Percentiles rank a stretch among this genome's conserved stretches.
phyloP scores from a whole-genome alignment of 164 flowering plant species.

The Vitis rotundifolia region DNA sequence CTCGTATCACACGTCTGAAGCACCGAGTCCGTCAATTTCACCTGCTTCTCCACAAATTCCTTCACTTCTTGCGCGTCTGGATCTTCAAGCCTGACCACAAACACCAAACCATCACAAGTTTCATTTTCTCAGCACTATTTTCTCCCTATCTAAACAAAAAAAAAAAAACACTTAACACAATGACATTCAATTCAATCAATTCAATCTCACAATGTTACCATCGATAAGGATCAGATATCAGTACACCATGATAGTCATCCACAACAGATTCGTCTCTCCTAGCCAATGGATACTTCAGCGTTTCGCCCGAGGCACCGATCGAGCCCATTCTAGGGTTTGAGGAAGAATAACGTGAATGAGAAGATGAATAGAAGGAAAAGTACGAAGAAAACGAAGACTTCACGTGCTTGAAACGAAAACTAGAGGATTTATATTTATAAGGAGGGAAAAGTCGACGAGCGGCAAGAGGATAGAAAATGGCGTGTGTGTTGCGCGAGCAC shows the following conservation, averaged over 20 bases:
- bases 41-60: slow-evolving; percentile 90
- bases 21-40: slow-evolving; percentile 60
- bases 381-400: not conserved
- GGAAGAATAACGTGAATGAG: not conserved
- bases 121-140: not conserved
- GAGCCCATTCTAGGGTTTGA: slow-evolving; percentile 42
- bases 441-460: not conserved
- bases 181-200: too few relatives aligned
- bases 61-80: slow-evolving; percentile 88
- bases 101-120: not conserved
- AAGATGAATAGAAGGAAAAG: not conserved
- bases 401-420: too few relatives aligned
- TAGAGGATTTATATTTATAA: not conserved
- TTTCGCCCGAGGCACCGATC: slow-evolving; percentile 23
- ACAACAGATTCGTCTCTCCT: slow-evolving; percentile 79
- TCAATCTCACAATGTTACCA: slow-evolving; percentile 44
- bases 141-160: not conserved
- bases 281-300: slow-evolving; percentile 53
- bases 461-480: not conserved
- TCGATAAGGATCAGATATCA: slow-evolving; percentile 79
- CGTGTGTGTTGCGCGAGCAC: slow-evolving; percentile 16
- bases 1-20: slow-evolving; percentile 66
- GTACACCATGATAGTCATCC: slow-evolving; percentile 76
- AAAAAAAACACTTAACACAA: too few relatives aligned
- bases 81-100: slow-evolving; percentile 77